Evolutionary conservation across 805 yeast genomes (phyloP), one percentile per base, ranked within the genome.

Genomic region (Hanseniaspora mollemarum): DNA sequence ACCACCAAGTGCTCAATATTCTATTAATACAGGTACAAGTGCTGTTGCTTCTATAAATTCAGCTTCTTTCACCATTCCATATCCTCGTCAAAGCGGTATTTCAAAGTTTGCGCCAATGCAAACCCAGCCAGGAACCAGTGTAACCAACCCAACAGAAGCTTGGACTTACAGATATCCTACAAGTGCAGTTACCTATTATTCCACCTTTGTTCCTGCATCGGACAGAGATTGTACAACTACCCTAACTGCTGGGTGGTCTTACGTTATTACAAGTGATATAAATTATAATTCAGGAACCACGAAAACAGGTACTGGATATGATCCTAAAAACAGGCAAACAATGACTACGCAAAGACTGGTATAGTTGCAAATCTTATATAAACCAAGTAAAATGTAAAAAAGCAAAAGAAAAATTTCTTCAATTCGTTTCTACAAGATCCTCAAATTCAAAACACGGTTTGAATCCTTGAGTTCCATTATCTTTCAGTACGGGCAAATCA

Each of bases 81-180:
- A 87, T 65, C 73, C 81, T 4, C 56, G 59, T 56, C 96, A 88
- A 67, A 81, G 86, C 1, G 95, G 95, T 16, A 62, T 56, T 16
- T 77, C 83, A 7, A 77, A 83, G 57, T 85, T 68, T 64, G 96
- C 96, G 1, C 95, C 96, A 45, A 86, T 86, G 95, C 96, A 88
- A 67, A 62, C 70, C 41, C 95, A 86, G 64, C 96, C 96, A 6
- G 84, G 83, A 2, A 60, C 83, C 1, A 68, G 67, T 8, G 76
- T 86, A 39, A 82, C 94, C 0, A 75, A 70, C 37, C 71, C 80
- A 7, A 64, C 78, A 5, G 51, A 40, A 1, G 4, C 41, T 12
- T 82, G 87, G 80, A 63, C 80, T 5, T 73, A 80, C 59, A 69
- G 77, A 55, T 77, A 67, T 62, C 80, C 90, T 18, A 75, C 94